Percentiles rank a stretch among this genome's conserved stretches.
Evolutionary conservation across 2,329 filamentous ascomycete genomes (phyloP).

Genomic region (Ceratocystis colombiana): DNA sequence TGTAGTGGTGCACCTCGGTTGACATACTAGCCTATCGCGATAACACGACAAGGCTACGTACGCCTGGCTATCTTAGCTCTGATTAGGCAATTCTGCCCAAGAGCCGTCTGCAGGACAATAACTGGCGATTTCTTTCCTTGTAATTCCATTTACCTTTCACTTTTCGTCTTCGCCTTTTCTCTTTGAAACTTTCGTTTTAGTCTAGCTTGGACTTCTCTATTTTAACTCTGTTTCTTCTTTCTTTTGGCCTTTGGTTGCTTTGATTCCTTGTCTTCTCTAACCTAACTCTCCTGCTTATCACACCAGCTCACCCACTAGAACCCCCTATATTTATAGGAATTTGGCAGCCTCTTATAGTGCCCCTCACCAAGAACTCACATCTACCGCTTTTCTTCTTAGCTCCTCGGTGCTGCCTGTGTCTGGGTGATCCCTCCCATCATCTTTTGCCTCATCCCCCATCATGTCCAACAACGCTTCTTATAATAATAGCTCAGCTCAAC

Average conservation of each 20-base stretch:
- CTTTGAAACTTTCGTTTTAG: neutral
- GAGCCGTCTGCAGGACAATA: no score
- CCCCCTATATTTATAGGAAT: no score
- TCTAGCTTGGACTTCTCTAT: no score
- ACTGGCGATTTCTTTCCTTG: neutral
- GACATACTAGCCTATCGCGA: no score
- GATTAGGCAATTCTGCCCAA: no score
- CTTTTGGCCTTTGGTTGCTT: neutral
- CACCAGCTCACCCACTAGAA: no score
- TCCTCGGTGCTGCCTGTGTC: neutral
- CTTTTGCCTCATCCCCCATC: neutral
- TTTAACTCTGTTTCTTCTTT: neutral
- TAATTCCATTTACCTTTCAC: neutral
- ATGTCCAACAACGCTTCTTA: constrained; percentile 11
- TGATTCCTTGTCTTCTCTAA: neutral
- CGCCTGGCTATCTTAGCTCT: no score
- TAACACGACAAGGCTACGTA: no score
- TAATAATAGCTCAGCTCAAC: constrained; percentile 1
- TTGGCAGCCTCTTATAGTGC: no score
- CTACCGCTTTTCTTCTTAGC: neutral
- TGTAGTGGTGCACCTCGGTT: no score
- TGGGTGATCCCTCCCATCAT: neutral
- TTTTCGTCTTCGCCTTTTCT: neutral
- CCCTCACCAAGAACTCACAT: neutral
- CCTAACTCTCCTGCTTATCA: neutral